Conservation (phyloP, 495 filamentous ascomycete species). For the Trypethelium eluteriae region DNA sequence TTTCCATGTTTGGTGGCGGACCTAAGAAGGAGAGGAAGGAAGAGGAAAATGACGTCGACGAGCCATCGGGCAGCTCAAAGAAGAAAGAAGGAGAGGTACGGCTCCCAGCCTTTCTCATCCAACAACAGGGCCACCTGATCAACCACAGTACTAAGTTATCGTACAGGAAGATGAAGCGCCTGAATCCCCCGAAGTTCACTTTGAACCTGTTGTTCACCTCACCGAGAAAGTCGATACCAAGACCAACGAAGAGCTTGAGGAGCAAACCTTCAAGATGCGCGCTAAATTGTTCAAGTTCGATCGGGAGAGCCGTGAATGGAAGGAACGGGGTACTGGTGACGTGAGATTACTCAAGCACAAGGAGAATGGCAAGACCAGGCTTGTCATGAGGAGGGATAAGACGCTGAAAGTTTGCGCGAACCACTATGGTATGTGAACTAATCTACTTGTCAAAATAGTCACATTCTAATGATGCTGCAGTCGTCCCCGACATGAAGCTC, state of each 20-base stretch:
- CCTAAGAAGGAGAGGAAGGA: slow-evolving; percentile 79
- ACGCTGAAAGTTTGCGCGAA: slow-evolving; percentile 99
- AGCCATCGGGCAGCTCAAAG: slow-evolving; percentile 82
- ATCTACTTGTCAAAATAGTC: neutral
- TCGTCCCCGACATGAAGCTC: slow-evolving; percentile 98
- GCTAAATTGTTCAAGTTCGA: slow-evolving; percentile 99
- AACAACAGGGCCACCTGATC: slow-evolving; percentile 1
- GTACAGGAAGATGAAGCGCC: slow-evolving; percentile 56
- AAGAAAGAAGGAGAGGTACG: slow-evolving; percentile 53
- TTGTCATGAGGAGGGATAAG: slow-evolving; percentile 99
- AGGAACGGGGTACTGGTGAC: slow-evolving; percentile 96
- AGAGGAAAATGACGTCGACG: slow-evolving; percentile 63
- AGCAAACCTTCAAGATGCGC: slow-evolving; percentile 97
- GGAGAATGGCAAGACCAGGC: slow-evolving; percentile 93
- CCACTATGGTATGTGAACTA: slow-evolving; percentile 77
- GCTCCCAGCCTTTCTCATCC: neutral
- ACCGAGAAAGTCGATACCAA: slow-evolving; percentile 94
- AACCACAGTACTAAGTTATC: too few species aligned
- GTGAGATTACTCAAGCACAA: slow-evolving; percentile 94
- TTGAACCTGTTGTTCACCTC: slow-evolving; percentile 89
- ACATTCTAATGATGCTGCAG: slow-evolving; percentile 38
- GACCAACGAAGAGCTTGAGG: slow-evolving; percentile 97
- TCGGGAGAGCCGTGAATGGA: slow-evolving; percentile 86
- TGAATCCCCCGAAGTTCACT: slow-evolving; percentile 87
- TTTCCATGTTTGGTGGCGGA: slow-evolving; percentile 95